Conservation (phyloP, 257 asterid species). For the Pogostemon cablin region DNA sequence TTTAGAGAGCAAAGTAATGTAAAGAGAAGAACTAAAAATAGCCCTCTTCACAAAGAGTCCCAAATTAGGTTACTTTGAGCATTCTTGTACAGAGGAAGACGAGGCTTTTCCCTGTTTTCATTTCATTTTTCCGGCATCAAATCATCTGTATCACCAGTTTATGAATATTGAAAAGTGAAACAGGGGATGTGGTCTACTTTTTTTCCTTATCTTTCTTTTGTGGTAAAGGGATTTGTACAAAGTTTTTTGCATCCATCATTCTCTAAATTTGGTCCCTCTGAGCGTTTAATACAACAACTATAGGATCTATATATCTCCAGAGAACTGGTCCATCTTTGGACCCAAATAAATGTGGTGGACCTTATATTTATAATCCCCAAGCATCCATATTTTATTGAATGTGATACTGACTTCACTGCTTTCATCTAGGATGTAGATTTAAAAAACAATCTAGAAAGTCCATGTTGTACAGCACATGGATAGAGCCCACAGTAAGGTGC, state of each 20-base stretch:
- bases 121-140: no score
- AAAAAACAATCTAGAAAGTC: conserved; percentile 37
- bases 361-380: conserved; percentile 47
- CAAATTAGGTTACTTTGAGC: conserved; percentile 42
- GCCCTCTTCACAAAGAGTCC: conserved; percentile 67
- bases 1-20: neutral
- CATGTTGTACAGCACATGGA: conserved; percentile 71
- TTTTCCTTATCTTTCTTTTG: neutral
- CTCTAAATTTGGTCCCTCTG: conserved; percentile 36
- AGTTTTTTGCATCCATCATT: conserved; percentile 26
- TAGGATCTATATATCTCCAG: conserved; percentile 22
- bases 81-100: conserved; percentile 55
- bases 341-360: conserved; percentile 58
- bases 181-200: no score
- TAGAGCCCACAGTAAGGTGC: conserved; percentile 54
- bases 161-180: no score
- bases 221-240: conserved; percentile 33
- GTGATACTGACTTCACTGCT: conserved; percentile 60
- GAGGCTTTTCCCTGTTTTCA: conserved; percentile 33
- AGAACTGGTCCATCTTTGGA: conserved; percentile 53
- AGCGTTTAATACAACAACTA: conserved; percentile 33
- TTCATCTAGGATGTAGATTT: conserved; percentile 38
- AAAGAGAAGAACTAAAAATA: conserved; percentile 38
- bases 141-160: no score
- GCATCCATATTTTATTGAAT: conserved; percentile 53